Evolutionary conservation across 306 rosid genomes (phyloP).

Genomic region (Cyclanthera cordifolia): DNA sequence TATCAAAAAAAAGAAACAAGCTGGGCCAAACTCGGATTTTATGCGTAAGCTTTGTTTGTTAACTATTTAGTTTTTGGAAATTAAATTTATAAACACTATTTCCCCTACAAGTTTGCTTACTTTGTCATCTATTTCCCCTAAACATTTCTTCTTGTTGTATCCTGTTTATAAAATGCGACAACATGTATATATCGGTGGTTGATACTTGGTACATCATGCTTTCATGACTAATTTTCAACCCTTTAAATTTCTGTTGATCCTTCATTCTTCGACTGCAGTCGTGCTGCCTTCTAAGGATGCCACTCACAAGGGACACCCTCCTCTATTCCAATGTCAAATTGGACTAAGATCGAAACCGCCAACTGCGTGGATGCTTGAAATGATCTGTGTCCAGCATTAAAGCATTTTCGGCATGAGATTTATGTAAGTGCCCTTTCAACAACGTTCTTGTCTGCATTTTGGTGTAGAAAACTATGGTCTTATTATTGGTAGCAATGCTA

Average conservation of each 20-base stretch:
- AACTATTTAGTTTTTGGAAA: too few species aligned
- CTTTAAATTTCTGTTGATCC: not conserved
- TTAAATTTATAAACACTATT: not conserved
- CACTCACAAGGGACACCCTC: slow-evolving; percentile 76
- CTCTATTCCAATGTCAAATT: slow-evolving; percentile 81
- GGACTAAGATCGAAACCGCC: slow-evolving; percentile 31
- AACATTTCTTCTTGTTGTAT: not conserved
- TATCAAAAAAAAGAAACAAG: not conserved
- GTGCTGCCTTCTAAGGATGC: slow-evolving; percentile 59
- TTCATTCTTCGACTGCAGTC: slow-evolving; percentile 29
- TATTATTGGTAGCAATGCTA: slow-evolving; percentile 22
- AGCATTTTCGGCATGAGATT: slow-evolving; percentile 19
- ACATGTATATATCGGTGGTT: not conserved
- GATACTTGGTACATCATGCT: not conserved
- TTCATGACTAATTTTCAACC: not conserved
- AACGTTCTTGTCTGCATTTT: slow-evolving; percentile 23
- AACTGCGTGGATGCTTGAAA: slow-evolving; percentile 15
- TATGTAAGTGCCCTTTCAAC: slow-evolving; percentile 20
- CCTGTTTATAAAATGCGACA: not conserved
- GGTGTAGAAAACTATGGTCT: slow-evolving; percentile 15
- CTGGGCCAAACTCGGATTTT: not conserved
- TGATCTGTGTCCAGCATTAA: slow-evolving; percentile 21
- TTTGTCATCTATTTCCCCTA: too few species aligned
- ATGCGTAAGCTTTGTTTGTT: too few species aligned
- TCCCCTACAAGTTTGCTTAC: too few species aligned